Percentiles rank a stretch among this genome's conserved stretches.
Conservation (phyloP, 2,329 filamentous ascomycete genomes). For the Conoideocrella luteorostrata region DNA sequence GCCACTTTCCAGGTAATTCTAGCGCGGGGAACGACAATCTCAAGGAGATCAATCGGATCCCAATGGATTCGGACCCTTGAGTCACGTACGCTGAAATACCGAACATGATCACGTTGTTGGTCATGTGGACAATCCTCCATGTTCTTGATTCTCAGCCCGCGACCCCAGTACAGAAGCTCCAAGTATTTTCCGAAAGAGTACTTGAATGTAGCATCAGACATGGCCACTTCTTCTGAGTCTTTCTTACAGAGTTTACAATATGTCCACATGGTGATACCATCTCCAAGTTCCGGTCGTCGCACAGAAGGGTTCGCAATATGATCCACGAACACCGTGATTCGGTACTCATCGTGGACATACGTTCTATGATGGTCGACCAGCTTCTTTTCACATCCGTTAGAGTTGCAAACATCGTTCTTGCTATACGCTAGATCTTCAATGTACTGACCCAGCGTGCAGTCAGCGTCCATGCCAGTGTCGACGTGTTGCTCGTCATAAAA, state of each 20-base stretch:
- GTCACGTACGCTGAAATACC: slow-evolving; percentile 86
- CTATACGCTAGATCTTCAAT: slow-evolving; percentile 81
- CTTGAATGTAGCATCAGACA: slow-evolving; percentile 94
- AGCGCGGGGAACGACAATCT: slow-evolving; percentile 86
- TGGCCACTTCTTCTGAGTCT: slow-evolving; percentile 80
- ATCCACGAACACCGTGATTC: slow-evolving; percentile 86
- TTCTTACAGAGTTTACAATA: slow-evolving; percentile 87
- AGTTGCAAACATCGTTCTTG: slow-evolving; percentile 70
- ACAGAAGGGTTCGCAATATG: slow-evolving; percentile 37
- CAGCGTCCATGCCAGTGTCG: slow-evolving; percentile 63
- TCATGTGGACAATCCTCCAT: slow-evolving; percentile 77
- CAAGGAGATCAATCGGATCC: slow-evolving; percentile 84
- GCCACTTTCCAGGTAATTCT: slow-evolving; percentile 97
- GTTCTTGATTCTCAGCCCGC: slow-evolving; percentile 66
- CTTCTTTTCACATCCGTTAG: slow-evolving; percentile 78
- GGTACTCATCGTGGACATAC: slow-evolving; percentile 93
- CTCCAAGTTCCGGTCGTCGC: slow-evolving; percentile 35
- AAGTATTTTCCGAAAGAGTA: slow-evolving; percentile 98
- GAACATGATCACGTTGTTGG: slow-evolving; percentile 83
- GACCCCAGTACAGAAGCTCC: slow-evolving; percentile 96
- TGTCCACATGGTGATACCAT: slow-evolving; percentile 93
- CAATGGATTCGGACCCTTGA: slow-evolving; percentile 85
- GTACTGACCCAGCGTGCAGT: slow-evolving; percentile 91
- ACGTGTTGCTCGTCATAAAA: slow-evolving; percentile 94
- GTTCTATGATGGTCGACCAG: slow-evolving; percentile 93